Evolutionary conservation across 139 green algal genomes (phyloP).

Genomic region (Chlamydomonas sp.): DNA sequence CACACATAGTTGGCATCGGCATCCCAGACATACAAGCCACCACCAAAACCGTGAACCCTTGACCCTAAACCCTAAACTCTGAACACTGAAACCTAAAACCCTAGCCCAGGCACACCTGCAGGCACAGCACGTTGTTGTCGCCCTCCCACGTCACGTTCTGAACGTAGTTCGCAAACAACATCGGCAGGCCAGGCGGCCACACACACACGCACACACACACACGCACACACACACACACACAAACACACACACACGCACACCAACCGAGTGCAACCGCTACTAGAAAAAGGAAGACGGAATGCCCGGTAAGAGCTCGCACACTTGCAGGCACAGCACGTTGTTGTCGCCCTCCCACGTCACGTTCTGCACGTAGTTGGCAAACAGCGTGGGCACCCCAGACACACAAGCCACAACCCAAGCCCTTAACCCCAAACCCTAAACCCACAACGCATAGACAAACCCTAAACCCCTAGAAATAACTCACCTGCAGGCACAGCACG

Average conservation of each 20-base stretch:
- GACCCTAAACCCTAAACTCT: background rate
- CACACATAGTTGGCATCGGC: constrained; percentile 74
- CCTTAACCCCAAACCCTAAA: background rate
- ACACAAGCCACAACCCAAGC: background rate
- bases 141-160: constrained; percentile 91
- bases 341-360: constrained; percentile 94
- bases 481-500: constrained; percentile 67
- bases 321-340: constrained; percentile 75
- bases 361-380: constrained; percentile 84
- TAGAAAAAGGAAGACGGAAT: background rate
- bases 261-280: background rate
- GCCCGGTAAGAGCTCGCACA: background rate
- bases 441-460: background rate
- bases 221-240: constrained; percentile 6
- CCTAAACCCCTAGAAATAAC: no score
- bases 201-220: constrained; percentile 6
- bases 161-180: constrained; percentile 73
- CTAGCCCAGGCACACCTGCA: constrained; percentile 55
- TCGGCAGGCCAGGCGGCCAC: constrained; percentile 66
- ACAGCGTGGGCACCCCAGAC: constrained; percentile 67
- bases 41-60: background rate
- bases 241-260: background rate
- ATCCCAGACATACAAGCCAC: constrained; percentile 41
- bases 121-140: constrained; percentile 84
- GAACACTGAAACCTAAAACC: background rate